Evolutionary conservation across 495 filamentous ascomycete species (phyloP).

Genomic region (Daldinia childiae): DNA sequence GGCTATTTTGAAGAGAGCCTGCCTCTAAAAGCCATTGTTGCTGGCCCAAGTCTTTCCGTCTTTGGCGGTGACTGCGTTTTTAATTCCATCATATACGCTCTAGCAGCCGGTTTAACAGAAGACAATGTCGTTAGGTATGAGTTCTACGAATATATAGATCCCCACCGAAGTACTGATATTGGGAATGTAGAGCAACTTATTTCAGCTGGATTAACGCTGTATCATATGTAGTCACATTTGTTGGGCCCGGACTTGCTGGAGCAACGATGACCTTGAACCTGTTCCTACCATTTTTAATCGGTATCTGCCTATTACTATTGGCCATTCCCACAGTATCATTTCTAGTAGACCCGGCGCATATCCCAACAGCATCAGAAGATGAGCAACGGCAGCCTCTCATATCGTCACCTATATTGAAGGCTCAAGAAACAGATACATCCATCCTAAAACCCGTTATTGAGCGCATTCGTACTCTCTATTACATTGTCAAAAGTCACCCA

Average conservation of each 20-base stretch:
- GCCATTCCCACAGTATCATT: conserved; percentile 47
- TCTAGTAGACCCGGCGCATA: conserved; percentile 33
- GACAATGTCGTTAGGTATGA: conserved; percentile 52
- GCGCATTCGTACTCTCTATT: conserved; percentile 42
- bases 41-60: conserved; percentile 50
- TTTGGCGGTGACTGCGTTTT: conserved; percentile 59
- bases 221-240: conserved; percentile 51
- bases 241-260: conserved; percentile 55
- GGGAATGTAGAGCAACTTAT: conserved; percentile 50
- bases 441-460: conserved; percentile 26
- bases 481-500: conserved; percentile 43
- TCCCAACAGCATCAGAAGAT: conserved; percentile 12
- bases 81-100: conserved; percentile 56
- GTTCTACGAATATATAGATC: neutral
- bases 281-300: conserved; percentile 54
- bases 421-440: conserved; percentile 24
- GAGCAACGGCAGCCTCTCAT: conserved; percentile 46
- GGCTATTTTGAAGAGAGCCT: conserved; percentile 52
- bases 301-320: conserved; percentile 50
- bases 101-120: conserved; percentile 53
- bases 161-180: conserved; percentile 7
- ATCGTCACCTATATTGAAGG: conserved; percentile 44
- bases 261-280: conserved; percentile 52
- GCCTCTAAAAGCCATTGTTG: conserved; percentile 50
- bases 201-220: conserved; percentile 57